A percentile compares a stretch with the other conserved stretches of the same genome.
Evolutionary conservation across 352 stramenopile species (phyloP).

Genomic region (Pythium aristosporum): DNA sequence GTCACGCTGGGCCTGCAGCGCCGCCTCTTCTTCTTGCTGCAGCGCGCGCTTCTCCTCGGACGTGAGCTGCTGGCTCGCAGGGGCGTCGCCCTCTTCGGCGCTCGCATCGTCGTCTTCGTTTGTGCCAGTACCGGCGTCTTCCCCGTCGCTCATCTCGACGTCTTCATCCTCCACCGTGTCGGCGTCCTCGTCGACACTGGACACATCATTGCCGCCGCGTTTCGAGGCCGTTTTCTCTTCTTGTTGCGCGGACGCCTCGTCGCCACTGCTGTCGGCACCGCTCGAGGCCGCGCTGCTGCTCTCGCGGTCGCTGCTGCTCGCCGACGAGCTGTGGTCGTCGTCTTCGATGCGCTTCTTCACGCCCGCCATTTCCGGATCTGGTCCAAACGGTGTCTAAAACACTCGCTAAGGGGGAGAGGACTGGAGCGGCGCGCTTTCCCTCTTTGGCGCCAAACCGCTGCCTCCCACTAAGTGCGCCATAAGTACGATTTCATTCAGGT

Average conservation of each 20-base stretch:
- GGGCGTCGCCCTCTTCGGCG: conserved; percentile 29
- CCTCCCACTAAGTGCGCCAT: conserved; percentile 18
- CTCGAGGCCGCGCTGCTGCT: conserved; percentile 16
- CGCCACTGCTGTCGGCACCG: conserved; percentile 10
- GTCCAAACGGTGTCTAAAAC: conserved; percentile 3
- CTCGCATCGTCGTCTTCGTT: conserved; percentile 16
- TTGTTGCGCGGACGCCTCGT: conserved; percentile 10
- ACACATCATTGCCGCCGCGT: background rate
- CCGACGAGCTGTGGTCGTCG: conserved; percentile 24
- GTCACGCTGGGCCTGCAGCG: conserved; percentile 76
- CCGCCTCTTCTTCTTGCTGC: conserved; percentile 61
- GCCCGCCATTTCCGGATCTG: conserved; percentile 6
- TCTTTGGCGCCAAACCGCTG: conserved; percentile 24
- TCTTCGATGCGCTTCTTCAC: conserved; percentile 26
- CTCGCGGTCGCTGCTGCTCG: conserved; percentile 19
- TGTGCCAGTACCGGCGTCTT: conserved; percentile 25
- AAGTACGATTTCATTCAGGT: conserved; percentile 19
- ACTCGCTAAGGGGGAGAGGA: background rate
- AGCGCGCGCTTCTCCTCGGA: conserved; percentile 59
- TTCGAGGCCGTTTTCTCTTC: conserved; percentile 3
- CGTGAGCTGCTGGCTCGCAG: conserved; percentile 33
- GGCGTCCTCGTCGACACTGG: conserved; percentile 19
- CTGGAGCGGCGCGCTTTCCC: conserved; percentile 14
- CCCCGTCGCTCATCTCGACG: conserved; percentile 30
- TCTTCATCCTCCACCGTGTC: conserved; percentile 24